These are phyloP conservation scores for Lachnellula cervina DNA, from an alignment of 2,329 filamentous ascomycete genomes.

Conservation along the genomic window DNA sequence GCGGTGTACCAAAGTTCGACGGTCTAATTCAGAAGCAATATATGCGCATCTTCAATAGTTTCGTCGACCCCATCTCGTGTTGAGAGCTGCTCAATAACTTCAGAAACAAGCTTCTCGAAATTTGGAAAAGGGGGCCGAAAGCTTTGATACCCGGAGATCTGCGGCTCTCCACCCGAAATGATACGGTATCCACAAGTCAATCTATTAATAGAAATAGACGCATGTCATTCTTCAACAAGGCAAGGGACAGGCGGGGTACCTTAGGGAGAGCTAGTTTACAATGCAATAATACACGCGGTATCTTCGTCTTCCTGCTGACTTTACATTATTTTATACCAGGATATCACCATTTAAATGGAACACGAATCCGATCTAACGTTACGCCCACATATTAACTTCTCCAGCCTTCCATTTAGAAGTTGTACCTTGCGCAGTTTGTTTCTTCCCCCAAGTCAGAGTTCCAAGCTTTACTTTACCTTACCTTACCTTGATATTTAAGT, in stretches of 20 bases:
- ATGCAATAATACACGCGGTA: background rate
- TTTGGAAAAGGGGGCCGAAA: background rate
- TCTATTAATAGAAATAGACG: background rate
- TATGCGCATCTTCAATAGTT: background rate
- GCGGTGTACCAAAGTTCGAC: background rate
- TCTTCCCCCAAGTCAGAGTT: no score
- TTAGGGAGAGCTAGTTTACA: background rate
- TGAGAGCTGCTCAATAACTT: background rate
- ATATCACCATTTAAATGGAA: no score
- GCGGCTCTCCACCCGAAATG: background rate
- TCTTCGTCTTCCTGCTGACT: no score
- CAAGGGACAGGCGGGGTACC: background rate
- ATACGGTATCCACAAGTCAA: background rate
- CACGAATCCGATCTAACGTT: no score
- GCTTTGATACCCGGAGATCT: background rate
- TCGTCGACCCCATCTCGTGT: background rate
- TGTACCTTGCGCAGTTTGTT: no score
- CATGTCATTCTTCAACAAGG: background rate
- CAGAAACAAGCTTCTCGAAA: background rate
- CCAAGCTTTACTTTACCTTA: no score
- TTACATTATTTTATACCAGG: no score
- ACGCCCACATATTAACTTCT: no score
- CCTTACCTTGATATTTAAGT: no score
- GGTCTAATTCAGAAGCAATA: background rate
- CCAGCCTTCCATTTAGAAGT: no score